Evolutionary conservation across 768 basidiomycete genomes (phyloP).

Genomic region (Termitomyces sp.): DNA sequence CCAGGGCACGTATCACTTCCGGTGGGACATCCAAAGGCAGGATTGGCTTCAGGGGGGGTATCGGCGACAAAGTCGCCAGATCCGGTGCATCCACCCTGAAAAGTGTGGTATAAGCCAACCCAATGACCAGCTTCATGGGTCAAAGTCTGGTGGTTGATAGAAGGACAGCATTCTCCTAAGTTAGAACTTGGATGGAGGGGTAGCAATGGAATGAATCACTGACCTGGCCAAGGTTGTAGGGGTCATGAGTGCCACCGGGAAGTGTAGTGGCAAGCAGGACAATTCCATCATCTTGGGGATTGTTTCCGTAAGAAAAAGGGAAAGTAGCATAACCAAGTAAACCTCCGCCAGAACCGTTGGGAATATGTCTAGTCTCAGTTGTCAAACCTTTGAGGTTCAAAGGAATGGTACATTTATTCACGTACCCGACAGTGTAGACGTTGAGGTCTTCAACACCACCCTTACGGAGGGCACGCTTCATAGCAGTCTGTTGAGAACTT

Average conservation of each 20-base stretch:
- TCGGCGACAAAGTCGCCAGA: slow-evolving; percentile 42
- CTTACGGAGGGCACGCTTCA: not conserved
- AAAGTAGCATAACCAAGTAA: not conserved
- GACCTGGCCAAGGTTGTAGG: slow-evolving; percentile 42
- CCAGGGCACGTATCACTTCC: no score
- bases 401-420: not conserved
- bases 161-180: slow-evolving; percentile 8
- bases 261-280: not conserved
- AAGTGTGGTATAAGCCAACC: no score
- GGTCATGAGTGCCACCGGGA: slow-evolving; percentile 16
- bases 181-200: no score
- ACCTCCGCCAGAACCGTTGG: not conserved
- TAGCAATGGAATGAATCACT: slow-evolving; percentile 1
- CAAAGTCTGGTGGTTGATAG: no score
- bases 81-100: slow-evolving; percentile 45
- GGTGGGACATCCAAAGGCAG: no score
- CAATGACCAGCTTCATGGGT: no score
- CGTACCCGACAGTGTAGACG: not conserved
- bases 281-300: not conserved
- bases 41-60: slow-evolving; percentile 43
- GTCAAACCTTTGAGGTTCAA: not conserved
- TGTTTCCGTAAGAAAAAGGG: not conserved
- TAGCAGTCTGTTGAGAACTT: not conserved
- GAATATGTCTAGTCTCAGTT: not conserved
- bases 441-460: not conserved